Base-by-base conservation (phyloP, 345 rosid species). In the Eucalyptus marginata region DNA sequence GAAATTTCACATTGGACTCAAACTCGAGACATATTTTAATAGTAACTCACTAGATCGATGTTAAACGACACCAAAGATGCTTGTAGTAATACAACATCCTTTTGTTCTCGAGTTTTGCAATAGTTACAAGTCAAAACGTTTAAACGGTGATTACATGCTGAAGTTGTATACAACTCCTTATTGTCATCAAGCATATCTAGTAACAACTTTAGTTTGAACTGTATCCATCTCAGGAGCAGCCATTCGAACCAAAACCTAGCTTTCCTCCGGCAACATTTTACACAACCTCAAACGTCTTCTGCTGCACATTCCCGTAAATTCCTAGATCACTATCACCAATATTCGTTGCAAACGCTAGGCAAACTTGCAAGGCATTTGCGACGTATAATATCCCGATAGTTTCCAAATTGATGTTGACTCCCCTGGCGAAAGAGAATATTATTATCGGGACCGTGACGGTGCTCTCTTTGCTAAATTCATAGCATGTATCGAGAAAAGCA, bases 401-500 rank as follows among this genome's bases (percentile, higher is more conserved):
- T 31, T 84, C 89, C 47, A 91, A 27, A 14, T 90, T 86, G 33
- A 92, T n/a, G 36, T 56, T 25, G 16, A 59, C 89, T 5, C 36
- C 88, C 10, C 91, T 88, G 10, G 44, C 33, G 86, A 90, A 90
- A 36, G 31, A 51, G 85, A 91, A 18, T 3, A 43, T 33, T 31
- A 87, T 87, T 33, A 43, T 85, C 2, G 92, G 92, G 25, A 90
- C 13, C 12, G 7, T 3, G 5, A 86, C 24, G 1, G 84, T 62
- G 3, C 31, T 62, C 31, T 87, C 71, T 2, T 44, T 18, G 86
- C 92, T 90, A 2, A 90, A 33, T 64, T 91, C 89, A 47, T 90
- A 92, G 71, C 92, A 93, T 0, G 92, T 91, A 76, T 91, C 90
- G 13, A 88, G 64, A 8, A 89, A 66, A 5, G 91, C 88, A 6